These are phyloP conservation scores for Thalassiosira mediterranea DNA, from an alignment of 352 stramenopile species.

Conservation along the genomic window DNA sequence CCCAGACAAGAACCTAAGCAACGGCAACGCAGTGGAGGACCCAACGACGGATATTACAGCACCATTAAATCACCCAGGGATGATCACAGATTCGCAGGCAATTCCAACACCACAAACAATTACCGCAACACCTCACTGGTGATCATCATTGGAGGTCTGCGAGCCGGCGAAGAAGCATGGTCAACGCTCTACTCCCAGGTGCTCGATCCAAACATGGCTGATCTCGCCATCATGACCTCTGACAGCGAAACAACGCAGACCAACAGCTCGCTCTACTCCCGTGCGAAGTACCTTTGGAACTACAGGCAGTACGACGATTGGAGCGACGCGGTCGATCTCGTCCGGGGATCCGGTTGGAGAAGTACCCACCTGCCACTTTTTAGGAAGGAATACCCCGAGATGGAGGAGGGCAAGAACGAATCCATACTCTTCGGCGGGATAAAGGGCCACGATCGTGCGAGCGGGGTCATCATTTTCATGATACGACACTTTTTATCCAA, in stretches of 20 bases:
- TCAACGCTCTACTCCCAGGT: slow-evolving; percentile 53
- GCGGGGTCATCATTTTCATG: slow-evolving; percentile 45
- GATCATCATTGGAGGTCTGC: slow-evolving; percentile 54
- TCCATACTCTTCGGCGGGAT: slow-evolving; percentile 31
- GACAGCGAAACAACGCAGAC: neutral
- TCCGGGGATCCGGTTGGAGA: no score
- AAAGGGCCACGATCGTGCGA: slow-evolving; percentile 13
- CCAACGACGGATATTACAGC: no score
- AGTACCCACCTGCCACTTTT: no score
- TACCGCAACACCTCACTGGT: slow-evolving; percentile 47
- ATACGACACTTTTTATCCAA: slow-evolving; percentile 46
- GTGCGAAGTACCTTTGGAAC: slow-evolving; percentile 52
- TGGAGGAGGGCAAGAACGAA: slow-evolving; percentile 3
- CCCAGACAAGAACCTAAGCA: no score
- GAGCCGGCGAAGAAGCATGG: slow-evolving; percentile 60
- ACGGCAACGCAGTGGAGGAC: no score
- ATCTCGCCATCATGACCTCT: slow-evolving; percentile 49
- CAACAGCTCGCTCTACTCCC: slow-evolving; percentile 14
- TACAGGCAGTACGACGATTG: slow-evolving; percentile 49
- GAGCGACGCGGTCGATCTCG: slow-evolving; percentile 56
- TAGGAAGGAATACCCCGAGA: no score
- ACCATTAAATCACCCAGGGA: no score
- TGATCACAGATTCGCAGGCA: no score
- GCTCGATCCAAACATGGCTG: slow-evolving; percentile 53
- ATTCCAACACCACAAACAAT: neutral